phyloP scores from a whole-genome alignment of 1,139 yeast species.

The Candida pseudoviswanathii region DNA sequence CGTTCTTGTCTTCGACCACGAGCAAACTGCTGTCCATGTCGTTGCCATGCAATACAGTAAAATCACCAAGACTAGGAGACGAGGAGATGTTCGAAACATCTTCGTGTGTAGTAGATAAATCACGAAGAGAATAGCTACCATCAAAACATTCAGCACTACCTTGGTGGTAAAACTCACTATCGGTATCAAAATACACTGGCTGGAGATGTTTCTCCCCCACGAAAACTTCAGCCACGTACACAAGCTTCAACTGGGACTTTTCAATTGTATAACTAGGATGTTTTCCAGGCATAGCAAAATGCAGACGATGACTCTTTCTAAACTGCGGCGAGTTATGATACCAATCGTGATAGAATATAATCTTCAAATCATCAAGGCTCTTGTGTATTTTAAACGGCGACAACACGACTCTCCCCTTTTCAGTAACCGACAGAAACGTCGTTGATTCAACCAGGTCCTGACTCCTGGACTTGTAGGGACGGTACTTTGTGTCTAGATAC shows the following conservation, averaged over 20 bases:
- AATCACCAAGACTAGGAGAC: slow-evolving; percentile 12
- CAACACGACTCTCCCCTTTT: slow-evolving; percentile 23
- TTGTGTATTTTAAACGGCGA: slow-evolving; percentile 18
- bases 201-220: slow-evolving; percentile 14
- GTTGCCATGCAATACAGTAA: slow-evolving; percentile 12
- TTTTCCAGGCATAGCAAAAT: not conserved
- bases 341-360: slow-evolving; percentile 43
- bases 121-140: slow-evolving; percentile 7
- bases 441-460: slow-evolving; percentile 9
- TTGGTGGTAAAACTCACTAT: slow-evolving; percentile 17
- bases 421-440: slow-evolving; percentile 9
- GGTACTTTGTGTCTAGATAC: slow-evolving; percentile 31
- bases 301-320: slow-evolving; percentile 11
- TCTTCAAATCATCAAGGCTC: slow-evolving; percentile 23
- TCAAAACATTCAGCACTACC: slow-evolving; percentile 2
- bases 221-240: slow-evolving; percentile 25
- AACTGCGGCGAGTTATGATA: slow-evolving; percentile 31
- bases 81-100: slow-evolving; percentile 9
- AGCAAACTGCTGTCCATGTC: slow-evolving; percentile 3
- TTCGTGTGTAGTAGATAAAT: slow-evolving; percentile 10
- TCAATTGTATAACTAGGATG: slow-evolving; percentile 9
- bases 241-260: slow-evolving; percentile 19
- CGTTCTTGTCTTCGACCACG: not conserved
- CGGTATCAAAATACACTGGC: slow-evolving; percentile 29
- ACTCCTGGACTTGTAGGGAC: slow-evolving; percentile 14